A percentile compares a stretch with the other conserved stretches of the same genome.
These are phyloP conservation scores for Thermothelomyces thermophilus DNA, from an alignment of 2,329 filamentous ascomycete species.

Conservation along the genomic window DNA sequence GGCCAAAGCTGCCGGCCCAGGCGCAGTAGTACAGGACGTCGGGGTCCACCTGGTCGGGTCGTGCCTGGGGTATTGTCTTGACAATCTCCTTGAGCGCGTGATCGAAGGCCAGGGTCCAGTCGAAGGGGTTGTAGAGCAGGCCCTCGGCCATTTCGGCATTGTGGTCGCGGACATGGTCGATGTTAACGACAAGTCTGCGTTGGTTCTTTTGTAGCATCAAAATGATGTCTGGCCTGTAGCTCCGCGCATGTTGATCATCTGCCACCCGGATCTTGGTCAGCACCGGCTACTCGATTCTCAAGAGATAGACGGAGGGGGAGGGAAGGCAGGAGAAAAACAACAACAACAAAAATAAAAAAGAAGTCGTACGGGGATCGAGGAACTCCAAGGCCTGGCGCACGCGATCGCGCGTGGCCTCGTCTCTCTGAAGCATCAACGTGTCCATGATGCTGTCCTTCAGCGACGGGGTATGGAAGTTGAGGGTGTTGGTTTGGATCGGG, in stretches of 20 bases:
- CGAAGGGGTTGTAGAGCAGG: conserved; percentile 79
- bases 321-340: background rate
- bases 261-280: conserved; percentile 9
- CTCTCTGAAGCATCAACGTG: conserved; percentile 60
- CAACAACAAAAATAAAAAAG: conserved; percentile 20
- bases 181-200: conserved; percentile 61
- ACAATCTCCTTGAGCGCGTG: conserved; percentile 84
- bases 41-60: conserved; percentile 66
- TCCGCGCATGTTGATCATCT: conserved; percentile 53
- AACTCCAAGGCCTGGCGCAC: conserved; percentile 87
- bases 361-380: conserved; percentile 73
- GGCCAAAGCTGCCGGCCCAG: conserved; percentile 92
- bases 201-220: conserved; percentile 64
- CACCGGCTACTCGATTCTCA: background rate
- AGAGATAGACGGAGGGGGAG: background rate
- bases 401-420: conserved; percentile 78
- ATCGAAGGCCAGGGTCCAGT: conserved; percentile 83
- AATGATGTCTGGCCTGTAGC: conserved; percentile 86
- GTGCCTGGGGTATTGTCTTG: conserved; percentile 67
- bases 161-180: conserved; percentile 88
- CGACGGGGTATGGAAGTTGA: conserved; percentile 1
- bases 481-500: background rate
- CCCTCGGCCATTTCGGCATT: conserved; percentile 72
- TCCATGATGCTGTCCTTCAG: conserved; percentile 52
- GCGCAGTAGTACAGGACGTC: conserved; percentile 93